Percentiles rank a stretch among this genome's conserved stretches.
phyloP scores from a whole-genome alignment of 2,329 filamentous ascomycete genomes.

The Fusarium metavorans region DNA sequence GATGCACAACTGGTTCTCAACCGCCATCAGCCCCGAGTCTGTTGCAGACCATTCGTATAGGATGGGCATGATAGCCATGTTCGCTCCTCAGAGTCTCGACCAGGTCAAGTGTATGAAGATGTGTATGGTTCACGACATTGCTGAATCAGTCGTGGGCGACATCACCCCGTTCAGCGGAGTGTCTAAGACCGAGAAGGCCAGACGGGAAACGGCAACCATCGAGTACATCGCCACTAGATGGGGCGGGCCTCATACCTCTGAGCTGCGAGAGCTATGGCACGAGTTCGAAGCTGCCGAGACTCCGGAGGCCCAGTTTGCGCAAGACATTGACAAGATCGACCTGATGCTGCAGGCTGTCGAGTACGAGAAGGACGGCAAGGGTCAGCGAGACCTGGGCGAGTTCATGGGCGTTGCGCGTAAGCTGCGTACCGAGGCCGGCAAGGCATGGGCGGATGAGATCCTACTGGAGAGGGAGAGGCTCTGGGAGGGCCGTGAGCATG shows the following conservation, averaged over 20 bases:
- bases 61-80: constrained; percentile 96
- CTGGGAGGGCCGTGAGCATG: constrained; percentile 69
- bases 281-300: constrained; percentile 94
- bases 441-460: constrained; percentile 81
- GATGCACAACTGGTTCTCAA: neutral
- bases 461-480: constrained; percentile 79
- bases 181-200: constrained; percentile 85
- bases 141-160: constrained; percentile 94
- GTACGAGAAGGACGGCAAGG: constrained; percentile 81
- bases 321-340: constrained; percentile 98
- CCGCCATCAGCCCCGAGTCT: constrained; percentile 75
- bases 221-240: constrained; percentile 83
- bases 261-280: constrained; percentile 86
- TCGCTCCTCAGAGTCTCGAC: constrained; percentile 81
- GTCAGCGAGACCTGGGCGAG: constrained; percentile 81
- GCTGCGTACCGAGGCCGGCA: constrained; percentile 81
- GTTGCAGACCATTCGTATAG: constrained; percentile 99
- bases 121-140: constrained; percentile 98
- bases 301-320: constrained; percentile 86
- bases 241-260: constrained; percentile 73
- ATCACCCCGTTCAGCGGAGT: constrained; percentile 95
- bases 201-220: constrained; percentile 89
- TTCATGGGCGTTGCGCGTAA: constrained; percentile 82
- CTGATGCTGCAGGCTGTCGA: constrained; percentile 95
- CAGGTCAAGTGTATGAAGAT: constrained; percentile 90